These are phyloP conservation scores for Metschnikowia koreensis DNA, from an alignment of 805 yeast species.

Conservation along the genomic window DNA sequence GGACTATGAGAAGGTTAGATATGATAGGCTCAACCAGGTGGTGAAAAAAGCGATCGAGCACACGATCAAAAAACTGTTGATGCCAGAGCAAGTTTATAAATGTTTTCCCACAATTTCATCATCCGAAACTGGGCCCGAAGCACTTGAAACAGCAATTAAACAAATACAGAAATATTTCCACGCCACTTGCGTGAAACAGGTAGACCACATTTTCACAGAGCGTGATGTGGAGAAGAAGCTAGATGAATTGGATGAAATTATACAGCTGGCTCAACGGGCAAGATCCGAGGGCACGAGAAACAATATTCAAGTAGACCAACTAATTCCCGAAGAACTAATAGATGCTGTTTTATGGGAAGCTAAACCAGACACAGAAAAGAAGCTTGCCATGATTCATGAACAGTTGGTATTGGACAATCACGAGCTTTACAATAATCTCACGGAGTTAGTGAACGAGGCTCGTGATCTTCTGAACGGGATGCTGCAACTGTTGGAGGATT, in stretches of 20 bases:
- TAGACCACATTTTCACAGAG: conserved; percentile 52
- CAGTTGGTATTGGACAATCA: conserved; percentile 37
- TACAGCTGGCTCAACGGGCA: conserved; percentile 40
- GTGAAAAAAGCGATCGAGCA: conserved; percentile 54
- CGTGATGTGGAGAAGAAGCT: conserved; percentile 43
- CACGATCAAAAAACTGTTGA: conserved; percentile 47
- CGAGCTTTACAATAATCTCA: conserved; percentile 26
- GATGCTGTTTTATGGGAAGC: conserved; percentile 27
- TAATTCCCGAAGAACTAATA: conserved; percentile 32
- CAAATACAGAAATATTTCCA: conserved; percentile 56
- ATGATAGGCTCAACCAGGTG: conserved; percentile 48
- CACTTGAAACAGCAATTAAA: conserved; percentile 47
- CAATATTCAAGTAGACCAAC: conserved; percentile 29
- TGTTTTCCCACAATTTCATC: conserved; percentile 56
- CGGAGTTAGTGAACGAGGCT: conserved; percentile 21
- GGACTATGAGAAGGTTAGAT: conserved; percentile 38
- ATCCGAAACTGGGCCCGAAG: conserved; percentile 44
- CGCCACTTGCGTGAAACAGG: conserved; percentile 48
- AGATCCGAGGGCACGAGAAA: conserved; percentile 15
- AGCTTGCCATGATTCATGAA: conserved; percentile 33
- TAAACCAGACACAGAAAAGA: conserved; percentile 24
- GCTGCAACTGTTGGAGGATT: conserved; percentile 16
- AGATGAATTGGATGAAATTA: conserved; percentile 48
- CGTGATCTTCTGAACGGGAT: conserved; percentile 22
- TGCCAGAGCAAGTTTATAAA: conserved; percentile 47